Base-by-base conservation (phyloP, 805 yeast genomes). In the Saccharomycopsis fibuligera region DNA sequence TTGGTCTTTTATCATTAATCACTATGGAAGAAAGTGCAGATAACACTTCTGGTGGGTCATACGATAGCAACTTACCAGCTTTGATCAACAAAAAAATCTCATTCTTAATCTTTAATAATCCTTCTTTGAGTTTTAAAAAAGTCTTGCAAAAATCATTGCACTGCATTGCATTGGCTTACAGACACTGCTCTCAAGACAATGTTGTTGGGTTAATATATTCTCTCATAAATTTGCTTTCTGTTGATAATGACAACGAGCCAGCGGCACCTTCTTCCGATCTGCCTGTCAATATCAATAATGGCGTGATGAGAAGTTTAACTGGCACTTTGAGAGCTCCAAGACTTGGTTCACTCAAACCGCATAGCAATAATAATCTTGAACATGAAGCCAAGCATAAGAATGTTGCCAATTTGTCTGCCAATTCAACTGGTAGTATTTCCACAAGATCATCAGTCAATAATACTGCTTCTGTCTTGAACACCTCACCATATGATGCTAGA, bases 141-240 rank as follows among this genome's bases (percentile, higher is more conserved):
- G 36, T 43, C 10, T 45, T 53, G 31, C 43, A 36, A 33, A 45
- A 40, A 22, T 40, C 52, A 1, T 42, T 53, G 39, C 23, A 35
- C 6, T 50, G 53, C 24, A 45, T 89, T 35, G 84, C 90, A 0
- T 62, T 75, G 43, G 88, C 90, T 2, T 69, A 86, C 56, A 76
- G 75, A 49, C 76, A 78, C 6, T 68, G 85, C 46, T 78, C 89
- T 17, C 91, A 88, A 59, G 96, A 89, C 60, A 78, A 86, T 1
- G 81, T 85, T 21, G 86, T 89, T 6, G 82, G 96, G 5, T 76
- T 91, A 1, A 79, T 93, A 45, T 93, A 93, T 65, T 81, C 95
- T 0, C 71, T 91, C 54, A 79, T 86, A 17, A 93, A 93, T 61
- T 63, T 85, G 51, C 66, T 91, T 29, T 76, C 82, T 45, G 76